Base-by-base conservation (phyloP, 495 filamentous ascomycete genomes). In the Penicillium manginii region DNA sequence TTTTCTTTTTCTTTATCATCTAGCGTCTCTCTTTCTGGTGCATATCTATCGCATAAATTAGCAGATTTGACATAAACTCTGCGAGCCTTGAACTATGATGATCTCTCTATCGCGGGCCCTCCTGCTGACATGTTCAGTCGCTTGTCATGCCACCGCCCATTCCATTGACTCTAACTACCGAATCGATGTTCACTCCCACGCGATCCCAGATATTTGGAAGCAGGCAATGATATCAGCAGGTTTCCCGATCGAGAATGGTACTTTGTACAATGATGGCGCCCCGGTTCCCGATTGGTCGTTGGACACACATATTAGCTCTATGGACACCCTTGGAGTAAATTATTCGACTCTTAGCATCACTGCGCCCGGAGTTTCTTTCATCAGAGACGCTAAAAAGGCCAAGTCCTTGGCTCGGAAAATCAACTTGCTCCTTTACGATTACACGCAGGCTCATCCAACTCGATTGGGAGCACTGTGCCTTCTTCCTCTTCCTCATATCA, bases 381-480 rank as follows among this genome's bases (percentile, higher is more conserved):
- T 69, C 2, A 53, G 67, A 15, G 63, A 63, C 14, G 59, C 79
- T 46, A 47, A 66, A 37, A 61, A 49, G 6, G 54, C 66, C 3
- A 50, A 54, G 18, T 37, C 39, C 0, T 55, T 65, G 12, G 73
- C 66, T 11, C 55, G 55, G 0, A 54, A 53, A 0, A 50, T 84
- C 15, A 73, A 75, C 4, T 55, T 65, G 4, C 40, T 57, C 10
- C 54, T 58, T 37, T 72, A 83, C 60, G 59, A 71, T 0, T 78
- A 70, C 58, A 72, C 72, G 12, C 17, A 54, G 3, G 29, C 56
- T 11, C 52, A 77, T 52, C 80, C 82, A 0, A 57, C 63, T 11
- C 68, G 68, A 11, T 75, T 84, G n/a, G 77, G 77, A 9, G 81
- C 74, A 61, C 82, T 75, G 43, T 81, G 82, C 12, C 75, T 74